Evolutionary conservation across 176 grass and related monocot species (phyloP), one percentile per base, ranked within the genome.

Genomic region (Bolboschoenus planiculmis): DNA sequence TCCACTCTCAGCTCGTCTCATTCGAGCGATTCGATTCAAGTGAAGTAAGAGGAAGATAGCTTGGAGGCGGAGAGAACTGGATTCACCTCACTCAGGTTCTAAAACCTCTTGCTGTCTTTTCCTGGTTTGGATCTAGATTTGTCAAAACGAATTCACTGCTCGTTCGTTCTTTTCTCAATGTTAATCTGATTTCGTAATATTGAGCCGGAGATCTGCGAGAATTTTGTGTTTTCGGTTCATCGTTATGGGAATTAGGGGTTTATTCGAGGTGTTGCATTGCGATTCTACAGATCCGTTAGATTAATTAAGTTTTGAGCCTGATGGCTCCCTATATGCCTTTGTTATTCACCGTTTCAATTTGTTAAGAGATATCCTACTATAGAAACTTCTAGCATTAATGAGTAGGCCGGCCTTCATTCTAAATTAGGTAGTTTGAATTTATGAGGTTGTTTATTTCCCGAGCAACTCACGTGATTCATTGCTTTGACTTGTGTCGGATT

Each of bases 101-200:
- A 4, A 33, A 56, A 35, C n/a, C 43, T 50, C 35, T 48, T 64
- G 0, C 47, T 81, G 15, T 30, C 37, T 5, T 82, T 82, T 64
- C 20, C 1, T 82, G 24, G 13, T 82, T 56, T 65, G 58, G 80
- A 82, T 82, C 80, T 82, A 37, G 79, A 60, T 44, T 81, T 47
- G 36, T 61, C 24, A 13, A n/a, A 10, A 44, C 7, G 6, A 33
- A 9, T 5, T 31, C 46, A 30, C 66, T 2, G 10, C 14, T 40
- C 4, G 4, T 26, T 82, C 33, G 61, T 15, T 18, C 23, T 65
- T 82, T 65, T 20, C 36, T 2, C 6, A 37, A 47, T 20, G 56
- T 40, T 48, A 4, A 82, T 31, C 39, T 21, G 58, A 47, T 48
- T 82, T 66, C n/a, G 8, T 66, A 63, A 39, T 44, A 33, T 46